phyloP scores from a whole-genome alignment of 1,284 basidiomycete species.

The Cutaneotrichosporon sp. region DNA sequence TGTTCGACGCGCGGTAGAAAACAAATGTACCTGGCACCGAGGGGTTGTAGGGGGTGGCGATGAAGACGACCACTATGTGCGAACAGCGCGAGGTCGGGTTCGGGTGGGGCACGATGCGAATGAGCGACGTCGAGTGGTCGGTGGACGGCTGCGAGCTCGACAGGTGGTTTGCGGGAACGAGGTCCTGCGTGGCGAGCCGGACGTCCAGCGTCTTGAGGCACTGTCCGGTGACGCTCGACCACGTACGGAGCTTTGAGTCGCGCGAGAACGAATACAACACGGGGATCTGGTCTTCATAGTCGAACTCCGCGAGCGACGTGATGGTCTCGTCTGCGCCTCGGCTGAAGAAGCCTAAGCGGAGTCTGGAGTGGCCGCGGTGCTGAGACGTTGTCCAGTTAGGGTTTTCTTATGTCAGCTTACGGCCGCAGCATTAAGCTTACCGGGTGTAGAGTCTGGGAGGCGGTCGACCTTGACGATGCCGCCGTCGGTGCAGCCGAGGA shows the following conservation, averaged over 20 bases:
- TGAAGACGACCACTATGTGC: conserved; percentile 50
- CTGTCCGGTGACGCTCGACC: conserved; percentile 56
- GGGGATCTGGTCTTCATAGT: conserved; percentile 57
- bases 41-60: conserved; percentile 39
- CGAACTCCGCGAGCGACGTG: conserved; percentile 39
- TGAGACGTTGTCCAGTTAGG: conserved; percentile 39
- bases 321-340: conserved; percentile 38
- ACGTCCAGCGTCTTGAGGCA: conserved; percentile 51
- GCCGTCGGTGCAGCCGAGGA: conserved; percentile 67
- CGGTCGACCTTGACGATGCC: conserved; percentile 67
- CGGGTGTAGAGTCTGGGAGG: conserved; percentile 27
- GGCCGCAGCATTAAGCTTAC: conserved; percentile 23
- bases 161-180: conserved; percentile 1
- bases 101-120: conserved; percentile 45
- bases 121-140: conserved; percentile 30
- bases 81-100: conserved; percentile 38
- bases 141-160: conserved; percentile 6
- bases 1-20: conserved; percentile 45
- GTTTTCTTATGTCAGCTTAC: conserved; percentile 25
- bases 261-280: conserved; percentile 82
- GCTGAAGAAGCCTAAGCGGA: conserved; percentile 45
- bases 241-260: conserved; percentile 77
- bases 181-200: conserved; percentile 26
- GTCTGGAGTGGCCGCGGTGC: conserved; percentile 37
- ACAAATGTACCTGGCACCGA: conserved; percentile 48